Base-by-base conservation (phyloP, 352 stramenopile species). In the Globisporangium okanoganense region DNA sequence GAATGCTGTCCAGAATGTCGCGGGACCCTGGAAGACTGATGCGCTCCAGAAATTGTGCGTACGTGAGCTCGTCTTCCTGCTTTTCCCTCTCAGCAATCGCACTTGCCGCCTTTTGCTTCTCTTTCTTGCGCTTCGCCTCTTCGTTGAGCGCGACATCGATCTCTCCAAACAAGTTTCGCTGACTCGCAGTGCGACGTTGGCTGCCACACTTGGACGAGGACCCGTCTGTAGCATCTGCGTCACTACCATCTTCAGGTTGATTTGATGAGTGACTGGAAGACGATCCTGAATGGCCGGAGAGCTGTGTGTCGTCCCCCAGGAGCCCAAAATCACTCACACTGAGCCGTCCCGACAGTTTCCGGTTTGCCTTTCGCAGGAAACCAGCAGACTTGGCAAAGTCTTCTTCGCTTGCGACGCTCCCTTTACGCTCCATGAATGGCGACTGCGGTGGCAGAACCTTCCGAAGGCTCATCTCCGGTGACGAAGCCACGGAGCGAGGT, bases 261-360 rank as follows among this genome's bases (percentile, higher is more conserved):
- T 48, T 60, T 2, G 54, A 60, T 10, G 54, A 41, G 7, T 25
- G 20, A 8, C 27, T 51, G 33, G 54, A 55, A 12, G 48, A 43
- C 2, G 54, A 41, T 3, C 20, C 24, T 3, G 53, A 38, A 14
- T 29, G 22, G 1, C 24, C 36, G n/a, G 41, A 56, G 3, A 47
- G 40, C 27, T 33, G 22, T 13, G 41, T 62, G 6, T 72, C 65
- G 29, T 86, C 77, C 9, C 72, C 62, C 25, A 95, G 48, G 5
- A 95, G 67, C 0, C 85, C 85, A 67, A 92, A 88, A 56, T 95
- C 85, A 45, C 72, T 89, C 18, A 92, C 82, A 43, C 76, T 92
- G 6, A 93, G 65, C 0, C 84, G 69, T 5, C 78, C 77, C 1
- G 79, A 90, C 18, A 79, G 69, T 29, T 70, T 79, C 14, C 83